Percentiles rank a stretch among this genome's conserved stretches.
phyloP scores from a whole-genome alignment of 371 early-diverging fungal species.

The Apophysomyces ossiformis region DNA sequence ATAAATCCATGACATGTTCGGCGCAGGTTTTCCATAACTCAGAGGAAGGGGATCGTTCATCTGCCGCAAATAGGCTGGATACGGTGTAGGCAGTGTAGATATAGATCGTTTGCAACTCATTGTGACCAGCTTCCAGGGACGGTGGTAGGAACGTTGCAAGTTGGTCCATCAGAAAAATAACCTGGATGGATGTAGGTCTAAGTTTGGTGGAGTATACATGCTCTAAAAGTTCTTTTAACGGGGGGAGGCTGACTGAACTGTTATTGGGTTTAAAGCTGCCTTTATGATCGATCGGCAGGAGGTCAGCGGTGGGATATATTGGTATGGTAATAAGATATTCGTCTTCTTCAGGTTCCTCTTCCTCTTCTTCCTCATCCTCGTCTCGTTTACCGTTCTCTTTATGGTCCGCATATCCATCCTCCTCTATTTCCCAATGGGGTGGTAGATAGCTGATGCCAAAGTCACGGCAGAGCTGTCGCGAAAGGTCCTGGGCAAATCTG shows the following conservation, averaged over 20 bases:
- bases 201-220: not conserved
- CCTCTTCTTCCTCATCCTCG: constrained; percentile 30
- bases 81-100: constrained; percentile 9
- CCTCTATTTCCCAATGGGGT: constrained; percentile 33
- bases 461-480: constrained; percentile 35
- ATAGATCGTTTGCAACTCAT: not conserved
- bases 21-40: constrained; percentile 18
- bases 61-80: not conserved
- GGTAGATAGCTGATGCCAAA: constrained; percentile 30
- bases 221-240: not conserved
- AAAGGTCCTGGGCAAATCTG: constrained; percentile 36
- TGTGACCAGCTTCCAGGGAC: not conserved
- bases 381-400: constrained; percentile 41
- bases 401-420: constrained; percentile 22
- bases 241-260: not conserved
- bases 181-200: not conserved
- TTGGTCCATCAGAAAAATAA: not conserved
- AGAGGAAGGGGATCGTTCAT: not conserved
- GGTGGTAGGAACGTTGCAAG: not conserved
- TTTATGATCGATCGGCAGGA: constrained; percentile 9
- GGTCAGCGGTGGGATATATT: constrained; percentile 23
- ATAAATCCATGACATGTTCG: constrained; percentile 14
- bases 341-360: constrained; percentile 45
- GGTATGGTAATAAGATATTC: constrained; percentile 47
- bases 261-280: not conserved